Percentiles rank a stretch among this genome's conserved stretches.
Evolutionary conservation across 139 green algal species (phyloP).

Genomic region (Volvox reticuliferus): DNA sequence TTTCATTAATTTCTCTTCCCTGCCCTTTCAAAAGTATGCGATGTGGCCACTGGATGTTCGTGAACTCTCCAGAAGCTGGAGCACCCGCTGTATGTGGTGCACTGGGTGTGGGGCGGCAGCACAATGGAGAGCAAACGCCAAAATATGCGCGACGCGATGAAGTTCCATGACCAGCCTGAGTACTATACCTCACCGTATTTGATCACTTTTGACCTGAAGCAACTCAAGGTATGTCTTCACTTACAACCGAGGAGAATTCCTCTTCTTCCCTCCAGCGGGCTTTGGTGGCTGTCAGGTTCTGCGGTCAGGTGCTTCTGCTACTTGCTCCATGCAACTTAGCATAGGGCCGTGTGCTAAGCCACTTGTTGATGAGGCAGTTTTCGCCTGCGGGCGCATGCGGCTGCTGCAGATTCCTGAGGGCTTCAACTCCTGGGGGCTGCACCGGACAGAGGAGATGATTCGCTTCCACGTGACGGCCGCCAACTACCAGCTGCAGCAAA

Average conservation of each 20-base stretch:
- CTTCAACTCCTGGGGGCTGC: conserved; percentile 30
- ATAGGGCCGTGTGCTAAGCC: too few relatives aligned
- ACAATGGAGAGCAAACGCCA: conserved; percentile 55
- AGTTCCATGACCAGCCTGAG: conserved; percentile 40
- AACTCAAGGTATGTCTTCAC: conserved; percentile 10
- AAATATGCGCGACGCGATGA: conserved; percentile 53
- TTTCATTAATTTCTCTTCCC: too few relatives aligned
- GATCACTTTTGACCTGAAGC: conserved; percentile 15
- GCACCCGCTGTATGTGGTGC: conserved; percentile 43
- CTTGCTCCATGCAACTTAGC: too few relatives aligned
- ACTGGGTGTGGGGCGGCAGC: conserved; percentile 56
- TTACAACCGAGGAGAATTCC: not conserved
- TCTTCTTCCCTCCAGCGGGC: too few relatives aligned
- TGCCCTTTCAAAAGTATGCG: too few relatives aligned
- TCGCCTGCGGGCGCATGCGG: too few relatives aligned
- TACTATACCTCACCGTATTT: conserved; percentile 37
- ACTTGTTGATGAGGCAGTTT: too few relatives aligned
- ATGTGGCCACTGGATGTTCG: too few relatives aligned
- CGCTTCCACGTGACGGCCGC: conserved; percentile 53
- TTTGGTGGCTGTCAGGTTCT: too few relatives aligned
- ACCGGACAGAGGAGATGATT: conserved; percentile 55
- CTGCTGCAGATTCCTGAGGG: conserved; percentile 33
- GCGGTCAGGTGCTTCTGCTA: too few relatives aligned
- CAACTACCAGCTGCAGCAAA: conserved; percentile 58
- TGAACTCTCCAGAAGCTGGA: conserved; percentile 6